Conservation (phyloP, 176 grass and related monocot species). For the Melocanna baccifera region DNA sequence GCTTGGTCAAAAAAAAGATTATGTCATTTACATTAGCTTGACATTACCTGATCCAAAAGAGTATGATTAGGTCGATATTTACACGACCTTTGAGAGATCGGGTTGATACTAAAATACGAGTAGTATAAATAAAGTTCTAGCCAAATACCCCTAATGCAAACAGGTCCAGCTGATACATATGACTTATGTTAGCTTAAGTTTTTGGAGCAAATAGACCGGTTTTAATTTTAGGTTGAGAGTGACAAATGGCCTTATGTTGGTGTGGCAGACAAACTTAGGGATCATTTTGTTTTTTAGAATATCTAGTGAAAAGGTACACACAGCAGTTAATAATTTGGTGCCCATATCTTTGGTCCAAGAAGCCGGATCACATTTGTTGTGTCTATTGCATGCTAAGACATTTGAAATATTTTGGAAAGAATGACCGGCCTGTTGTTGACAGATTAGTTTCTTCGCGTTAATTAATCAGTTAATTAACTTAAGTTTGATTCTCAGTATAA, state of each 20-base stretch:
- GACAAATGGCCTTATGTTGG: slow-evolving; percentile 24
- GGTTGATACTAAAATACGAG: background rate
- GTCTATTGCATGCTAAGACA: slow-evolving; percentile 22
- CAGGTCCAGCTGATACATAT: background rate
- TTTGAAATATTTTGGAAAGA: slow-evolving; percentile 27
- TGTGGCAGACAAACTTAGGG: background rate
- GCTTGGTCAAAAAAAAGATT: background rate
- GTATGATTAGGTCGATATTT: slow-evolving; percentile 15
- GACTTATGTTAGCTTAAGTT: background rate
- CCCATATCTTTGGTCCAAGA: slow-evolving; percentile 25
- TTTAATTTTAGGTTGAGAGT: background rate
- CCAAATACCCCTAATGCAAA: background rate
- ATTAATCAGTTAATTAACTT: background rate
- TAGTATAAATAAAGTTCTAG: background rate
- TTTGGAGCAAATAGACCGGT: background rate
- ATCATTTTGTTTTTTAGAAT: slow-evolving; percentile 2
- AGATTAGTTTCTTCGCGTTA: background rate
- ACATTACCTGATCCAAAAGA: slow-evolving; percentile 14
- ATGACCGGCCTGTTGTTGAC: slow-evolving; percentile 32
- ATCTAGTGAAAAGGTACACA: background rate
- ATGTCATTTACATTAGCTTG: background rate
- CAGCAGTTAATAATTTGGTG: slow-evolving; percentile 23
- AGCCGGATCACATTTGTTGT: slow-evolving; percentile 24
- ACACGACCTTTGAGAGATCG: slow-evolving; percentile 3
- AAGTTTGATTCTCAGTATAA: background rate